Percentiles rank a stretch among this genome's conserved stretches.
phyloP scores from a whole-genome alignment of 257 asterid genomes.

The Linaria vulgaris region DNA sequence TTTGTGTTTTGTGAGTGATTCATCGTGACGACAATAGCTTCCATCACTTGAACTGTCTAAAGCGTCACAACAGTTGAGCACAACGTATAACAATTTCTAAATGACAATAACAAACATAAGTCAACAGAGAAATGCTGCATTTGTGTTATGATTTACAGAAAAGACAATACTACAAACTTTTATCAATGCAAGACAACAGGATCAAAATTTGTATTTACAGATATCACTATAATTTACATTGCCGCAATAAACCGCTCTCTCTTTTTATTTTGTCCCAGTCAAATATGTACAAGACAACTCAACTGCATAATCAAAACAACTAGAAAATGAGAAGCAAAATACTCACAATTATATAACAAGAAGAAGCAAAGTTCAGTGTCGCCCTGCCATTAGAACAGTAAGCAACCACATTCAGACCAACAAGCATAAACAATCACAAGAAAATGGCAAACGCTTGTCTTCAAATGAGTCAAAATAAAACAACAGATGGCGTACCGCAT shows the following conservation, averaged over 20 bases:
- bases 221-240: slow-evolving; percentile 33
- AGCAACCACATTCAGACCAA: slow-evolving; percentile 22
- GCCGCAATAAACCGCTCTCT: slow-evolving; percentile 38
- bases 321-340: slow-evolving; percentile 25
- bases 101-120: too few species aligned
- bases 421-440: neutral
- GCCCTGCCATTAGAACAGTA: slow-evolving; percentile 30
- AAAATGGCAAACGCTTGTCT: slow-evolving; percentile 6
- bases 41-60: too few species aligned
- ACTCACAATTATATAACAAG: slow-evolving; percentile 33
- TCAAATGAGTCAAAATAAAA: slow-evolving; percentile 1
- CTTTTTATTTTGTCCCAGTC: slow-evolving; percentile 34
- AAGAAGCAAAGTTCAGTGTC: slow-evolving; percentile 13
- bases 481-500: slow-evolving; percentile 23
- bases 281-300: slow-evolving; percentile 37
- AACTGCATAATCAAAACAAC: slow-evolving; percentile 28
- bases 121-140: too few species aligned
- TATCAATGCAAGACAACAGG: slow-evolving; percentile 17
- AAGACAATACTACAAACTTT: neutral
- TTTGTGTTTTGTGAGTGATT: too few species aligned
- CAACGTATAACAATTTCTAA: too few species aligned
- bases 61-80: too few species aligned
- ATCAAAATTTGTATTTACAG: slow-evolving; percentile 53
- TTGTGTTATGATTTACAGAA: too few species aligned
- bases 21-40: too few species aligned